A percentile compares a stretch with the other conserved stretches of the same genome.
phyloP scores from a whole-genome alignment of 176 grass and related monocot species.

The Lolium multiflorum region DNA sequence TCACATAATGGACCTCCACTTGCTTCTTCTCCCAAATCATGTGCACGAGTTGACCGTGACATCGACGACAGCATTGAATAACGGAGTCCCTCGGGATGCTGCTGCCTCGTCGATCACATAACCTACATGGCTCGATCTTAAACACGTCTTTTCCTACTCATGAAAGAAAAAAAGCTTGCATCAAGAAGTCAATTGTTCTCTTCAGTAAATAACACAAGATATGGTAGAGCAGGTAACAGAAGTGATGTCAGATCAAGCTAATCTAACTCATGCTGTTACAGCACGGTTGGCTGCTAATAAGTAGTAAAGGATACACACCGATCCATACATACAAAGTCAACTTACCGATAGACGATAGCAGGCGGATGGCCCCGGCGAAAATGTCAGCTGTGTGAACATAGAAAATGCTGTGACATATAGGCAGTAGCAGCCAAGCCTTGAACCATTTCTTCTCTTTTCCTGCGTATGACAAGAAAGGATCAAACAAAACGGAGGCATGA shows the following conservation, averaged over 20 bases:
- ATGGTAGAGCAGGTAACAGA: not conserved
- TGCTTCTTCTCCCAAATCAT: not conserved
- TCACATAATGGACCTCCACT: too few relatives aligned
- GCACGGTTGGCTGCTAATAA: not conserved
- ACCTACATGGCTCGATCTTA: not conserved
- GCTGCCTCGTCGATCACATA: not conserved
- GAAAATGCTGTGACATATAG: not conserved
- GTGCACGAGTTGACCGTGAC: not conserved
- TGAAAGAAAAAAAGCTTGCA: not conserved
- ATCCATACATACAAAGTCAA: constrained; percentile 26
- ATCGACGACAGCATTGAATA: constrained; percentile 4
- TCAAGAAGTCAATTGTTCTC: not conserved
- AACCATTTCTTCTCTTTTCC: not conserved
- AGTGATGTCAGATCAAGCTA: not conserved
- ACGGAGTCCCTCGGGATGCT: not conserved
- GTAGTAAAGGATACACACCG: not conserved
- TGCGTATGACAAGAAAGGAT: not conserved
- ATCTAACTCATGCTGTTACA: not conserved
- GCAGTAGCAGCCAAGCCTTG: constrained; percentile 12
- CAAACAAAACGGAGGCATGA: not conserved
- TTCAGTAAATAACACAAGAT: not conserved
- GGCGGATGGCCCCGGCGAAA: not conserved
- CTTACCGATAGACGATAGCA: not conserved
- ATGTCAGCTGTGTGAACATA: not conserved
- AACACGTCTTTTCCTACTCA: not conserved